These are phyloP conservation scores for Moesziomyces globuligerus DNA, from an alignment of 1,284 basidiomycete genomes.

Conservation along the genomic window DNA sequence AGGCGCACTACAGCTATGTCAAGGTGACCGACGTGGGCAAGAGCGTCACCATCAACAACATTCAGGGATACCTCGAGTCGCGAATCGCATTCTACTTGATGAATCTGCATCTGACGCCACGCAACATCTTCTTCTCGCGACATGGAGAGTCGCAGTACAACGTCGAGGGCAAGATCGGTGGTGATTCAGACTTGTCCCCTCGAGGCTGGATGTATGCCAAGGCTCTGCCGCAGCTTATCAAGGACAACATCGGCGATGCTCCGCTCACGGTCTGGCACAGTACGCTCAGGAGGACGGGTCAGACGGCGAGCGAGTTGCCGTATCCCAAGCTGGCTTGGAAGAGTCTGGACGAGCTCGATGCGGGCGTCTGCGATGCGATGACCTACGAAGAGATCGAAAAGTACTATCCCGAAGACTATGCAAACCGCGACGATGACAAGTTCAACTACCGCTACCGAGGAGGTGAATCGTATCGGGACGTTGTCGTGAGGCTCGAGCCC, in stretches of 20 bases:
- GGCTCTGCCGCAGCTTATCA: slow-evolving; percentile 86
- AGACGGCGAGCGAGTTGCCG: slow-evolving; percentile 83
- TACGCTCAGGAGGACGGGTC: slow-evolving; percentile 88
- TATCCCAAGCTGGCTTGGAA: slow-evolving; percentile 98
- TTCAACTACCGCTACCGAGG: slow-evolving; percentile 95
- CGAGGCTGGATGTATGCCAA: slow-evolving; percentile 85
- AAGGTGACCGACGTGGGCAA: slow-evolving; percentile 68
- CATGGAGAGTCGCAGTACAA: slow-evolving; percentile 99
- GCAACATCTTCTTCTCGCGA: slow-evolving; percentile 94
- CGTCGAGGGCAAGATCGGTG: slow-evolving; percentile 95
- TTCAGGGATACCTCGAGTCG: slow-evolving; percentile 86
- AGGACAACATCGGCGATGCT: slow-evolving; percentile 88
- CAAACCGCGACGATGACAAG: slow-evolving; percentile 98
- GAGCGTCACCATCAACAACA: slow-evolving; percentile 60
- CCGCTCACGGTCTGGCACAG: slow-evolving; percentile 97
- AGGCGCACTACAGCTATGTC: slow-evolving; percentile 73
- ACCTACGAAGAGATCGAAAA: slow-evolving; percentile 96
- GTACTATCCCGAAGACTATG: slow-evolving; percentile 97
- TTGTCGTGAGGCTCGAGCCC: slow-evolving; percentile 91
- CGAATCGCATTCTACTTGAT: slow-evolving; percentile 98
- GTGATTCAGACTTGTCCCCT: slow-evolving; percentile 86
- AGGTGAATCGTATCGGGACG: slow-evolving; percentile 92
- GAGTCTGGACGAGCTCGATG: slow-evolving; percentile 95
- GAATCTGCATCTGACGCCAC: slow-evolving; percentile 96
- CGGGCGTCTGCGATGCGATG: slow-evolving; percentile 99